Conservation (phyloP, 305 asterid genomes). For the Fraxinus floribunda region DNA sequence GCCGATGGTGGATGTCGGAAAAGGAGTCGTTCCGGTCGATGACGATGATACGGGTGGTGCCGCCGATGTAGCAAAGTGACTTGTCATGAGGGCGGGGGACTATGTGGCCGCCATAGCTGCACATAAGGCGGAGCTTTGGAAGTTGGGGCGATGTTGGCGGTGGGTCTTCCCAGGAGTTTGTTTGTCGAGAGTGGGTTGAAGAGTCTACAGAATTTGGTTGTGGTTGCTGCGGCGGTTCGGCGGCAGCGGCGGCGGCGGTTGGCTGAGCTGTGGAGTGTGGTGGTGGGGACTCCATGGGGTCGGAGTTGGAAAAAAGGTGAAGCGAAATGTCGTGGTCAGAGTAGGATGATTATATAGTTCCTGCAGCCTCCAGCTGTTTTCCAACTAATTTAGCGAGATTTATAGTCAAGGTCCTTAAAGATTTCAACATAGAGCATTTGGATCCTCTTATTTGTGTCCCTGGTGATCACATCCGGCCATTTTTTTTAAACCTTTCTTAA, state of each 20-base stretch:
- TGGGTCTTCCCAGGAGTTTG: constrained; percentile 60
- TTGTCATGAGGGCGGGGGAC: constrained; percentile 93
- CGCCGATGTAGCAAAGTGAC: constrained; percentile 80
- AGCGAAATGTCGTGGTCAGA: constrained; percentile 24
- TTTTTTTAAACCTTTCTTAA: neutral
- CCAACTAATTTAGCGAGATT: neutral
- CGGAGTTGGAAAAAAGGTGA: constrained; percentile 15
- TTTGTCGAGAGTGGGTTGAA: constrained; percentile 55
- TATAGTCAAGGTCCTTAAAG: neutral
- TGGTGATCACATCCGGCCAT: neutral
- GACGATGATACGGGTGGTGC: constrained; percentile 84
- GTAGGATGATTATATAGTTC: constrained; percentile 31
- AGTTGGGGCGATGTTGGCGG: constrained; percentile 30
- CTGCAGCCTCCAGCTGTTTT: constrained; percentile 33
- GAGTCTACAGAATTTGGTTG: constrained; percentile 51
- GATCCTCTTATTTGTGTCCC: neutral
- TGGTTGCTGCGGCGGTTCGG: constrained; percentile 16
- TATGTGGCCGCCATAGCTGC: constrained; percentile 90
- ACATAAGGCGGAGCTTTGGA: constrained; percentile 76
- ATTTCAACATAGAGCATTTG: neutral
- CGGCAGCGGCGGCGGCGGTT: neutral
- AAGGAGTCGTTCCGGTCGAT: constrained; percentile 59
- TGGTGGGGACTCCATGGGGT: constrained; percentile 61
- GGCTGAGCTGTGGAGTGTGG: constrained; percentile 35
- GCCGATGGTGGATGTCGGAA: constrained; percentile 59